Evolutionary conservation across 2,329 filamentous ascomycete species (phyloP).

Genomic region (Elsinoe ampelina): DNA sequence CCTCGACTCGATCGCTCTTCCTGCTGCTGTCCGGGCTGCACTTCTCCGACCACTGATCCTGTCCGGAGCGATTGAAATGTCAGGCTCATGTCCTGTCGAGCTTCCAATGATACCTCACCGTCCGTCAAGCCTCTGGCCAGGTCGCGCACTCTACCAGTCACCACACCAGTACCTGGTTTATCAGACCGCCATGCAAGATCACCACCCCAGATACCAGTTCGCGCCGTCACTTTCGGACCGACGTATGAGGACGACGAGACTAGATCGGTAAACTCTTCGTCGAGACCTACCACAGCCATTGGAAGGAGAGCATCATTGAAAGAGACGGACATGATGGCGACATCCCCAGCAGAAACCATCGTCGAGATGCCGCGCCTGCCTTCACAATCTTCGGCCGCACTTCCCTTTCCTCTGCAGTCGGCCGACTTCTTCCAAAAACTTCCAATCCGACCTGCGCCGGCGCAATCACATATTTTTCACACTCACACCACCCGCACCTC

Average conservation of each 20-base stretch:
- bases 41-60: constrained; percentile 1
- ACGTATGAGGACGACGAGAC: not conserved
- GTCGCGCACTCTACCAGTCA: constrained; percentile 4
- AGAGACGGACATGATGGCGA: constrained; percentile 3
- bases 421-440: constrained; percentile 12
- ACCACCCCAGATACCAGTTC: not conserved
- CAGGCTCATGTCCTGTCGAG: constrained; percentile 15
- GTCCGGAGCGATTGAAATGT: constrained; percentile 11
- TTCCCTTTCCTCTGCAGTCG: constrained; percentile 14
- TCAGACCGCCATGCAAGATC: constrained; percentile 1
- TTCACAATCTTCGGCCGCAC: constrained; percentile 11
- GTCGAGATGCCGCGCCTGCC: constrained; percentile 11
- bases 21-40: constrained; percentile 3
- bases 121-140: constrained; percentile 11
- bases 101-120: constrained; percentile 8
- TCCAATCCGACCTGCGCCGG: constrained; percentile 4
- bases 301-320: not conserved
- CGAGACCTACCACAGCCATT: not conserved
- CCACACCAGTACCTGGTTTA: not conserved
- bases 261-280: not conserved
- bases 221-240: not conserved
- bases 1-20: not conserved
- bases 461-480: constrained; percentile 12
- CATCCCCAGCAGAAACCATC: constrained; percentile 8
- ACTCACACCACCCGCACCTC: constrained; percentile 1